Base-by-base conservation (phyloP, 257 asterid species). In the Solanum chaucha region DNA sequence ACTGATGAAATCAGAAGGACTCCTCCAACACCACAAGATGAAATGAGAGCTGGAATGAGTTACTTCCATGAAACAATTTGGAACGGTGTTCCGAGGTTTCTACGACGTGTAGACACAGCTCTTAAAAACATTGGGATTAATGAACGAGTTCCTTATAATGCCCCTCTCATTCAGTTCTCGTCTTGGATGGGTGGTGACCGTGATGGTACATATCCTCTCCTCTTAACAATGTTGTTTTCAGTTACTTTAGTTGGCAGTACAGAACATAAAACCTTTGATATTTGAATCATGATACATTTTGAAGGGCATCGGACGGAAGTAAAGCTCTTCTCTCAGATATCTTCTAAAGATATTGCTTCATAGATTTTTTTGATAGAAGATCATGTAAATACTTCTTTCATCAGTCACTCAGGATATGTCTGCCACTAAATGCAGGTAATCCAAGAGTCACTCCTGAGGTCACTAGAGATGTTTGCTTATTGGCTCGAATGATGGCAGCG, bases 131-230 rank as follows among this genome's bases (percentile, higher is more conserved):
- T 92, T 4, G 94, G 94, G 89, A 92, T 92, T 55, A 78, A 89
- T 61, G 92, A 92, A n/a, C 94, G 94, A 26, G 90, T 92, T 88
- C 94, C 94, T 70, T 90, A 92, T 82, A 92, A 90, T 89, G 92
- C 92, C 59, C 94, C 94, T 40, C 92, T 92, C 5, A 92, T 92
- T 70, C 94, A 90, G 75, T 92, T 92, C 88, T 90, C 94, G 10
- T 92, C 94, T 86, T 92, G 94, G 94, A 92, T 92, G 94, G 94
- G 94, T 22, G 94, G 94, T 15, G 94, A 92, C 86, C 94, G 94
- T 85, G 94, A 92, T 87, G 94, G 94, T 92, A 89, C 35, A 26
- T 51, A 15, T 59, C 46, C 44, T 70, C 14, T 19, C 44, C 41
- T 26, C 20, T 10, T 81, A 81, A 30, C 17, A 32, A 48, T 78